phyloP scores from a whole-genome alignment of 2,329 filamentous ascomycete genomes.

The Colletotrichum sansevieriae region DNA sequence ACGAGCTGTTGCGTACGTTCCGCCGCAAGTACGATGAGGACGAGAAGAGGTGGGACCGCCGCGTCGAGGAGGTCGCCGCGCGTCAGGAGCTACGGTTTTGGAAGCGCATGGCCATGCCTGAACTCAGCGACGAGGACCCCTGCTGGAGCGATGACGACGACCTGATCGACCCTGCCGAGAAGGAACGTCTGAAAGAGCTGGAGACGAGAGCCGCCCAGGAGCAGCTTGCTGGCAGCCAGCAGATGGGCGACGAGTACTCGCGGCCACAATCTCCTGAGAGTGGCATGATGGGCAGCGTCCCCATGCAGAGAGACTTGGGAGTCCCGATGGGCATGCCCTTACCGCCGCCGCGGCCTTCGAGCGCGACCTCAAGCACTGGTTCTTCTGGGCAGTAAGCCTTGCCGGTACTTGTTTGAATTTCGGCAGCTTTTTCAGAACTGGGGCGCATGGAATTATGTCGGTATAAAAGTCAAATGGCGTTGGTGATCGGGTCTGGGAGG shows the following conservation, averaged over 20 bases:
- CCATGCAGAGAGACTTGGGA: constrained; percentile 56
- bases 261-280: constrained; percentile 45
- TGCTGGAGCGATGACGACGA: constrained; percentile 77
- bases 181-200: constrained; percentile 65
- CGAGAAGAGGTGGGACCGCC: constrained; percentile 64
- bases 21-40: constrained; percentile 69
- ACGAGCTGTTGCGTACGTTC: constrained; percentile 69
- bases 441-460: constrained; percentile 8
- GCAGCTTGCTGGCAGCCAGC: constrained; percentile 51
- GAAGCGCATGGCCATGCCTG: constrained; percentile 75
- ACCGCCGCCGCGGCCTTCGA: constrained; percentile 56
- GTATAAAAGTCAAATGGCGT: constrained; percentile 26
- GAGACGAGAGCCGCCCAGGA: constrained; percentile 60
- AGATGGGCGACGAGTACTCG: constrained; percentile 51
- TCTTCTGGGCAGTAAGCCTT: constrained; percentile 57
- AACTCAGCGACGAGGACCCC: constrained; percentile 69
- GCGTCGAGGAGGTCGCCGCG: constrained; percentile 64
- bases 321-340: constrained; percentile 47
- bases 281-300: constrained; percentile 55
- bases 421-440: not conserved
- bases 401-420: not conserved
- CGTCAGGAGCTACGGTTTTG: constrained; percentile 74
- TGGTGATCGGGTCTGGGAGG: constrained; percentile 27
- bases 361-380: constrained; percentile 58
- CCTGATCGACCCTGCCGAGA: constrained; percentile 71